Base-by-base conservation (phyloP, 345 rosid species). In the Trapa incisa region DNA sequence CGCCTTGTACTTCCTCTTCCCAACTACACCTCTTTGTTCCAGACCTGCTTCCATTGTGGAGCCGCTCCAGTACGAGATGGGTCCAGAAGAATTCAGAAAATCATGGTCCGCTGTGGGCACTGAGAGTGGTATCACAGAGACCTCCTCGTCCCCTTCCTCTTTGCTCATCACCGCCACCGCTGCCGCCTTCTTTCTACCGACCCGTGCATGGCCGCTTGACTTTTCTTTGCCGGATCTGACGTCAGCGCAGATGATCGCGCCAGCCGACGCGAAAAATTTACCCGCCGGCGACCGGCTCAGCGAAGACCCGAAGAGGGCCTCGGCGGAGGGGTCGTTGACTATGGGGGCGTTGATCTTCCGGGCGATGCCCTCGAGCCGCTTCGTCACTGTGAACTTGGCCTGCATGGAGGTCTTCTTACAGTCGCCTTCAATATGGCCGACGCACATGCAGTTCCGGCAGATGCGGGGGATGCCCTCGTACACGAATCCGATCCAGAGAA, bases 361-460 rank as follows among this genome's bases (percentile, higher is more conserved):
- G 6, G 63, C 61, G 35, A 67, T 39, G 63, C 17, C 61, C 63
- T 67, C 47, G 13, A 53, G 43, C 35, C 70, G 45, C 70, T 67
- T 67, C 16, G 48, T 39, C 9, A 53, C 39, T 0, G 35, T 22
- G 6, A 48, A 14, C 29, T 54, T 67, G 8, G 70, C 70, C 61
- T 53, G 62, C 8, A 67, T 14, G 61, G 70, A 12, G 0, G 70
- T 52, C 62, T 52, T 67, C 47, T 39, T 37, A 33, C 70, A 53
- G 36, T 54, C 16, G 35, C 3, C 7, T 8, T 67, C 70, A 33
- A 17, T 4, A 41, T 67, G 70, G 36, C 70, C 63, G 61, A 67
- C 54, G 36, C 32, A 42, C 63, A 53, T 67, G 47, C 70, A 67
- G 63, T 67, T 67, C 47, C 48, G 53, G 17, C 70, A 53, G 42